Base-by-base conservation (phyloP, 2,329 filamentous ascomycete species). In the Uncinocarpus reesii region DNA sequence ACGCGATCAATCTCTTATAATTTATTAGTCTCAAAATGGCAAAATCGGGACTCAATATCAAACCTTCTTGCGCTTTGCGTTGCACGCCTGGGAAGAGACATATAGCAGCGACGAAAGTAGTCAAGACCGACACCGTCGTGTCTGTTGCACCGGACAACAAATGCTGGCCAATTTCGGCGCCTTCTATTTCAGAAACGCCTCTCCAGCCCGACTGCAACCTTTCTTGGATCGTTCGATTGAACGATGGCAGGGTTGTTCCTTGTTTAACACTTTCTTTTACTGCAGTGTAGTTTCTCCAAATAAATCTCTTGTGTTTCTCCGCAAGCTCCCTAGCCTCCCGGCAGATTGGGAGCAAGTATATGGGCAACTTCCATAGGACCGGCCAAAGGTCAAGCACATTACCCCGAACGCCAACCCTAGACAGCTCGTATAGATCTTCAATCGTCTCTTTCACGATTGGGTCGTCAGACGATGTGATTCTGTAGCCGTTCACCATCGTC, bases 41-140 rank as follows among this genome's bases (percentile, higher is more conserved):
- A 15, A 28, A 6, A 7, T 37, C 11, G 13, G 15, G 15, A 46
- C 15, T 18, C 24, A 37, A 31, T n/a, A n/a, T 13, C 43, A 21
- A 21, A 46, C 43, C 43, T 46, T 62, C 60, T 34, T 75, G 70
- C 0, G 72, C 72, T 71, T 55, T 56, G 26, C 68, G 64, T 66
- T 74, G 64, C 0, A 65, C 63, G 5, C 70, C 63, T 0, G 72
- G 72, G 52, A 71, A 71, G 51, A 72, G 52, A 60, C 70, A 50
- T 62, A 78, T 50, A 48, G 77, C 57, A 53, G 76, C 49, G 54
- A 78, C 70, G 60, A 68, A 73, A 13, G 65, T 68, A 50, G 70
- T 71, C 16, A 76, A 61, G 0, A 69, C 72, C 11, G 66, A 70
- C 0, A 71, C 68, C 0, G 72, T 75, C 0, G 74, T 76, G 52